phyloP scores from a whole-genome alignment of 208 protist genomes.

The Leishmania braziliensis region DNA sequence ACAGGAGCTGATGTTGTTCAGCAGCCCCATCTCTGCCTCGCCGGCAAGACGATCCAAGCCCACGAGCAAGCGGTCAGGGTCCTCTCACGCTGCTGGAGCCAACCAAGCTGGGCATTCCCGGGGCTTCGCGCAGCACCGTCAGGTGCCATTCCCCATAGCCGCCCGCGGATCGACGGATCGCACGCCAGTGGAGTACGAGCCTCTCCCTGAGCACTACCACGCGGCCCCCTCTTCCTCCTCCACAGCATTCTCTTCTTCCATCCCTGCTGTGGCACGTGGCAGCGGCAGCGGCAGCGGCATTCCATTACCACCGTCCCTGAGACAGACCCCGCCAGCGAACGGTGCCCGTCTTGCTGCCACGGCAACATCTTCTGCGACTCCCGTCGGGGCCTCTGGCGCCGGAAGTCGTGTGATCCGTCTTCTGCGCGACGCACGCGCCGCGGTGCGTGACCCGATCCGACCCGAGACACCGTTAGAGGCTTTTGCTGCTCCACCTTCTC shows the following conservation, averaged over 20 bases:
- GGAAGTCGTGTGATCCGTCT: conserved; percentile 53
- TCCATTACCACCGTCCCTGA: conserved; percentile 10
- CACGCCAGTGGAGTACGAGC: conserved; percentile 15
- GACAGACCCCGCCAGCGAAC: background rate
- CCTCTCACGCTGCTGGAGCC: background rate
- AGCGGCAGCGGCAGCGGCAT: conserved; percentile 2
- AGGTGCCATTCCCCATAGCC: background rate
- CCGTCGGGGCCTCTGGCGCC: conserved; percentile 24
- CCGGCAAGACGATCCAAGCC: background rate
- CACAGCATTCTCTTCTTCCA: background rate
- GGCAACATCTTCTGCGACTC: background rate
- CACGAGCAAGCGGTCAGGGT: conserved; percentile 18
- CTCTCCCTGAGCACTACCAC: conserved; percentile 22
- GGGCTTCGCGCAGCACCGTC: conserved; percentile 9
- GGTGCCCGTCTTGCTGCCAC: no score
- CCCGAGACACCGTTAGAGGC: conserved; percentile 56
- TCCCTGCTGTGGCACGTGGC: background rate
- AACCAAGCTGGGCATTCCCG: background rate
- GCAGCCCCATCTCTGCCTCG: conserved; percentile 13
- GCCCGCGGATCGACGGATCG: background rate
- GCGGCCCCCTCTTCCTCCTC: background rate
- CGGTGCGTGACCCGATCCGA: conserved; percentile 47
- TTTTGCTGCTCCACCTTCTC: background rate
- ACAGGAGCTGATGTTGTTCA: conserved; percentile 28
- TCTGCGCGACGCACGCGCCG: conserved; percentile 63